Percentiles rank a stretch among this genome's conserved stretches.
phyloP scores from a whole-genome alignment of 2,329 filamentous ascomycete species.

The Pyricularia pennisetigena region DNA sequence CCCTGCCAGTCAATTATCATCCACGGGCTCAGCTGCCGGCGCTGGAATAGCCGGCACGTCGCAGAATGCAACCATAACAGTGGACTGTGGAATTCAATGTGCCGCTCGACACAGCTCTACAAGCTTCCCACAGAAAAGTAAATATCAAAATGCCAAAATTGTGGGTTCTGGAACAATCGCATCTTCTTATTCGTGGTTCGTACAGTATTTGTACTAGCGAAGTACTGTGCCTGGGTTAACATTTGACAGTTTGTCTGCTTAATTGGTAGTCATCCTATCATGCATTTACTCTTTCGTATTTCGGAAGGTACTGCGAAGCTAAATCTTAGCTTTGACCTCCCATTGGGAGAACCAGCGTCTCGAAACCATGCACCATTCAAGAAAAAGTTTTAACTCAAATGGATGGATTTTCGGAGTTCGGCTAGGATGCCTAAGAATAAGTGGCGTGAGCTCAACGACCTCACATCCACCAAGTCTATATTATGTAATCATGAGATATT shows the following conservation, averaged over 20 bases:
- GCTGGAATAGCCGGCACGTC: neutral
- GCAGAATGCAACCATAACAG: neutral
- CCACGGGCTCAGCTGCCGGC: neutral
- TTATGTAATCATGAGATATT: neutral
- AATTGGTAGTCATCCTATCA: neutral
- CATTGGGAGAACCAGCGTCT: neutral
- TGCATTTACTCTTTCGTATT: neutral
- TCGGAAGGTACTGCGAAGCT: neutral
- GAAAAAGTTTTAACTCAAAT: neutral
- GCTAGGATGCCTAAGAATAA: neutral
- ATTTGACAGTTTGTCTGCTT: neutral
- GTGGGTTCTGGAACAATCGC: too few relatives aligned
- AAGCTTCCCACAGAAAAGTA: neutral
- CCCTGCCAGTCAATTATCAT: neutral
- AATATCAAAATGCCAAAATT: too few relatives aligned
- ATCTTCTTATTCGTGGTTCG: too few relatives aligned
- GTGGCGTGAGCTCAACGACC: neutral
- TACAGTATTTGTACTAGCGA: neutral
- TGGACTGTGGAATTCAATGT: neutral
- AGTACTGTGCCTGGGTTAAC: neutral
- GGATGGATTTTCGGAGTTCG: neutral
- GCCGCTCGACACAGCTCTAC: neutral
- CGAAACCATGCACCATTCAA: neutral
- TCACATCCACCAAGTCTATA: neutral
- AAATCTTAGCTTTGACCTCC: neutral